Evolutionary conservation across 345 rosid genomes (phyloP).

Genomic region (Heritiera fomes): DNA sequence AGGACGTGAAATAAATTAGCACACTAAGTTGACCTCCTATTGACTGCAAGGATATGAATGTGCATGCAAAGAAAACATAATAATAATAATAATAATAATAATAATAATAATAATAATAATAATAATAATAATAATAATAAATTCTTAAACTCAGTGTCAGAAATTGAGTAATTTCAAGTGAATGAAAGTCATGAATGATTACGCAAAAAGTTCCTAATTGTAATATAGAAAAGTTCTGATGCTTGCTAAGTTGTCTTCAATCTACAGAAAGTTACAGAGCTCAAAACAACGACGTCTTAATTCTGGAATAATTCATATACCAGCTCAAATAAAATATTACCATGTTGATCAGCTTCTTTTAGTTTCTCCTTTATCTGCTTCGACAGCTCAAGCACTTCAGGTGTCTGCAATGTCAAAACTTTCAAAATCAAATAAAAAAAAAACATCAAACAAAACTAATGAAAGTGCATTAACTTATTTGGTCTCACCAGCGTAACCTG

Average conservation of each 20-base stretch:
- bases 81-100: constrained; percentile 7
- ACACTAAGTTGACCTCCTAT: neutral
- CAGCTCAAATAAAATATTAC: constrained; percentile 38
- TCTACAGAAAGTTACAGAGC: neutral
- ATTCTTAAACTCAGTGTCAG: neutral
- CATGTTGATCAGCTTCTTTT: constrained; percentile 87
- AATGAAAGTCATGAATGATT: neutral
- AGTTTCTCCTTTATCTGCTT: constrained; percentile 92
- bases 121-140: neutral
- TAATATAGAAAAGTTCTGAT: neutral
- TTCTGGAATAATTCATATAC: neutral
- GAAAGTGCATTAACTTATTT: neutral
- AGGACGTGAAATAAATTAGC: too few species aligned
- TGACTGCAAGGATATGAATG: neutral
- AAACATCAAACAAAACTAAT: neutral
- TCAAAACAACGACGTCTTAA: neutral
- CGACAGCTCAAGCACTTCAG: constrained; percentile 78
- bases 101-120: neutral
- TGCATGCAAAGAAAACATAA: neutral
- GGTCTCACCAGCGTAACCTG: constrained; percentile 88
- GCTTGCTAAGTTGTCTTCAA: neutral
- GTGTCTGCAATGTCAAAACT: constrained; percentile 52
- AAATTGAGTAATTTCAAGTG: neutral
- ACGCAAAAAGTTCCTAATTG: neutral
- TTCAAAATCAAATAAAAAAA: neutral